These are phyloP conservation scores for Cercospora janseana DNA, from an alignment of 2,329 filamentous ascomycete species.

Conservation along the genomic window DNA sequence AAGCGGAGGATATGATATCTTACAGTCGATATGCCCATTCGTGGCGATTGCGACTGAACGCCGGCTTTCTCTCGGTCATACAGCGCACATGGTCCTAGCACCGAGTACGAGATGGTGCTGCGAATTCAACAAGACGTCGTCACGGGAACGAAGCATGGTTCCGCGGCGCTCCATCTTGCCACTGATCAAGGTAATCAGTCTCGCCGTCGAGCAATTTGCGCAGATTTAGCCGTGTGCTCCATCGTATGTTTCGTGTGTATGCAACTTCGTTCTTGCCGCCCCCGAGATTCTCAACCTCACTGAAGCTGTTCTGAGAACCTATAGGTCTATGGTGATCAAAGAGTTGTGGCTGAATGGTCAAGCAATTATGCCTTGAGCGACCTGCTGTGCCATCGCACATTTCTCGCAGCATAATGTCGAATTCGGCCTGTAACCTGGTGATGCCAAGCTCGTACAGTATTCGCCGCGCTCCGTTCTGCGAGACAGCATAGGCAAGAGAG, in stretches of 20 bases:
- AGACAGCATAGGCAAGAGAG: slow-evolving; percentile 49
- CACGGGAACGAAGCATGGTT: background rate
- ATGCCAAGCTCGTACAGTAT: slow-evolving; percentile 48
- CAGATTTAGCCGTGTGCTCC: slow-evolving; percentile 46
- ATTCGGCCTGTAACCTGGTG: slow-evolving; percentile 41
- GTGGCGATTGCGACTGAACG: too few species aligned
- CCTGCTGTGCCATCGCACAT: slow-evolving; percentile 35
- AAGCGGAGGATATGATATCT: too few species aligned
- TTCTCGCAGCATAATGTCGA: slow-evolving; percentile 37
- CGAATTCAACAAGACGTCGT: background rate
- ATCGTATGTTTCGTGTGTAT: slow-evolving; percentile 41
- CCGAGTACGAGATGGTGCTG: too few species aligned
- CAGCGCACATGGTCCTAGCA: too few species aligned
- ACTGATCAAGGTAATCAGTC: slow-evolving; percentile 34
- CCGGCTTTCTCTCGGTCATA: too few species aligned
- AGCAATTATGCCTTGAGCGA: slow-evolving; percentile 39
- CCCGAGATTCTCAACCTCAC: slow-evolving; percentile 42
- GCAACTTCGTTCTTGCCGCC: slow-evolving; percentile 35
- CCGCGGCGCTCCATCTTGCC: slow-evolving; percentile 5
- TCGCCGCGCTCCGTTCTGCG: slow-evolving; percentile 45
- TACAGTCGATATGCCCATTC: too few species aligned
- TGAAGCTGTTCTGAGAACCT: slow-evolving; percentile 39
- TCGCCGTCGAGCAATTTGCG: slow-evolving; percentile 41
- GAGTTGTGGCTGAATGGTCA: slow-evolving; percentile 46
- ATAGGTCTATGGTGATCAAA: slow-evolving; percentile 49